Evolutionary conservation across 495 filamentous ascomycete genomes (phyloP).

Genomic region (Aspergillus affinis): DNA sequence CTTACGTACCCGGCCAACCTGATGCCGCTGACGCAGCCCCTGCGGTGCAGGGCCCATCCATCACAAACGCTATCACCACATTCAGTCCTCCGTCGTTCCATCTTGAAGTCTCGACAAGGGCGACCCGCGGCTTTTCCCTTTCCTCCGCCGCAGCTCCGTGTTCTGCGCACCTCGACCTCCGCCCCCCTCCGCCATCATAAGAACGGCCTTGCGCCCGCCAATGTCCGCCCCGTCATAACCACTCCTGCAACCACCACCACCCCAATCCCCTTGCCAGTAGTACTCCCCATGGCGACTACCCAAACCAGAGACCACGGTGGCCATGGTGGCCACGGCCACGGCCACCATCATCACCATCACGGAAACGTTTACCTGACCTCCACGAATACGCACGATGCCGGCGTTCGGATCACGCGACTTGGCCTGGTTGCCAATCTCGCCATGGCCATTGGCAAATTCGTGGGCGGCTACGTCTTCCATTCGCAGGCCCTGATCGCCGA

Average conservation of each 20-base stretch:
- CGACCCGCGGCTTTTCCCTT: constrained; percentile 16
- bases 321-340: constrained; percentile 31
- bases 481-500: constrained; percentile 93
- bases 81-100: constrained; percentile 18
- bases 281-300: constrained; percentile 16
- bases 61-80: constrained; percentile 20
- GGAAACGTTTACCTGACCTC: constrained; percentile 90
- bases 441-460: constrained; percentile 91
- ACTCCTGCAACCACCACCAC: constrained; percentile 14
- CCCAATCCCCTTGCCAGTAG: constrained; percentile 19
- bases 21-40: constrained; percentile 50
- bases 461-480: constrained; percentile 90
- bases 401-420: constrained; percentile 90
- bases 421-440: constrained; percentile 87
- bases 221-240: constrained; percentile 16
- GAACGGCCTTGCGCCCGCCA: constrained; percentile 15
- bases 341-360: constrained; percentile 54
- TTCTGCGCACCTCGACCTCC: constrained; percentile 25
- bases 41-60: constrained; percentile 47
- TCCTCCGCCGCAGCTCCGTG: constrained; percentile 25
- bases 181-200: background rate
- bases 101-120: constrained; percentile 12
- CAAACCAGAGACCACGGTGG: constrained; percentile 42
- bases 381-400: constrained; percentile 85
- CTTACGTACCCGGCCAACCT: constrained; percentile 18